Percentiles rank a stretch among this genome's conserved stretches.
phyloP scores from a whole-genome alignment of 176 grass and related monocot species.

The Metroxylon sagu region DNA sequence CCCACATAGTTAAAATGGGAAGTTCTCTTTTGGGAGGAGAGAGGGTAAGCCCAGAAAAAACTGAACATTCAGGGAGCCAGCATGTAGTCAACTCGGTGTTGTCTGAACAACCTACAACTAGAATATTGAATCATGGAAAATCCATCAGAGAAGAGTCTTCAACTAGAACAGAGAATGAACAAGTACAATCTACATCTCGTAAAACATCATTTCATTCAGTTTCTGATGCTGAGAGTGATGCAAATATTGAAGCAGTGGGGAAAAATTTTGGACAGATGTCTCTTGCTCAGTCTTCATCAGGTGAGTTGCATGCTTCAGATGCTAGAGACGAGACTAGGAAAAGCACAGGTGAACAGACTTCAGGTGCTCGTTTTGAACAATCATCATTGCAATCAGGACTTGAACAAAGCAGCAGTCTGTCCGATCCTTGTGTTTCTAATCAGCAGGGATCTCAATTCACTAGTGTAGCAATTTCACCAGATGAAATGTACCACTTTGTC shows the following conservation, averaged over 20 bases:
- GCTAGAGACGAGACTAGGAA: neutral
- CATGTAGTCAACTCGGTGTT: slow-evolving; percentile 19
- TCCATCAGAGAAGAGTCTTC: slow-evolving; percentile 25
- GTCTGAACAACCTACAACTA: slow-evolving; percentile 19
- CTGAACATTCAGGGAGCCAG: slow-evolving; percentile 31
- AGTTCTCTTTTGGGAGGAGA: slow-evolving; percentile 29
- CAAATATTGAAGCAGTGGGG: slow-evolving; percentile 3
- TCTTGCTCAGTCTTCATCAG: slow-evolving; percentile 11
- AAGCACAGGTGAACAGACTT: slow-evolving; percentile 4
- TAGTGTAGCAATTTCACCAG: slow-evolving; percentile 63
- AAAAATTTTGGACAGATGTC: slow-evolving; percentile 5
- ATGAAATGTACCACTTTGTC: slow-evolving; percentile 75
- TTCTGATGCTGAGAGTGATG: slow-evolving; percentile 54
- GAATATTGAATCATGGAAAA: slow-evolving; percentile 18
- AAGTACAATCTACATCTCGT: slow-evolving; percentile 23
- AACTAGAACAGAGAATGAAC: slow-evolving; percentile 24
- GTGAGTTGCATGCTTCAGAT: slow-evolving; percentile 19
- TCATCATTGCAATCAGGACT: slow-evolving; percentile 26
- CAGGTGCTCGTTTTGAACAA: slow-evolving; percentile 21
- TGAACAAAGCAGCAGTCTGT: slow-evolving; percentile 34
- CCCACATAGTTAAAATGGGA: slow-evolving; percentile 49
- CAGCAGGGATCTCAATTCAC: slow-evolving; percentile 41
- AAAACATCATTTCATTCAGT: slow-evolving; percentile 28
- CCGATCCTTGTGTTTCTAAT: slow-evolving; percentile 39
- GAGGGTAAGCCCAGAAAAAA: slow-evolving; percentile 41